Percentiles rank a stretch among this genome's conserved stretches.
Conservation (phyloP, 371 early-diverging fungal genomes). For the Syncephalastrum contaminatum region DNA sequence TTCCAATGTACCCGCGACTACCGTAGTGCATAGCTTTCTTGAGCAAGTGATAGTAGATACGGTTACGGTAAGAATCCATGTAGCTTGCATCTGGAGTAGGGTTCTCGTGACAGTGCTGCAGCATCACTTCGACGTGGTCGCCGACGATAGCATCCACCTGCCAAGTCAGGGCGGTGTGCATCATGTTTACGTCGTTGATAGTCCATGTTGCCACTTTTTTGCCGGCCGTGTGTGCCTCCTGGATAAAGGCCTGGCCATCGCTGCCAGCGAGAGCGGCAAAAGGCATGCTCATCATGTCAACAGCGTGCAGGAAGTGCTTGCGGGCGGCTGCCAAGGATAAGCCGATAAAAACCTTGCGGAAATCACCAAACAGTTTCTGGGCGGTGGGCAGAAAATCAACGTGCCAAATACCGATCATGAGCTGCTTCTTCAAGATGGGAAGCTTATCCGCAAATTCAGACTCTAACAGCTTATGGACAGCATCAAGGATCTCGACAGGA, state of each 20-base stretch:
- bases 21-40: conserved; percentile 17
- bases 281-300: conserved; percentile 54
- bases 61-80: conserved; percentile 9
- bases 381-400: conserved; percentile 52
- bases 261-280: conserved; percentile 46
- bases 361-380: conserved; percentile 38
- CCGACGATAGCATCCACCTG: conserved; percentile 58
- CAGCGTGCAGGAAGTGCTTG: conserved; percentile 45
- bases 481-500: conserved; percentile 44
- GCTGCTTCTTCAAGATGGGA: conserved; percentile 30
- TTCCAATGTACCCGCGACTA: conserved; percentile 19
- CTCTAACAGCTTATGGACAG: conserved; percentile 28
- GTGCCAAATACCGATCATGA: conserved; percentile 68
- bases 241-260: conserved; percentile 52
- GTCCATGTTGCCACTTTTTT: conserved; percentile 63
- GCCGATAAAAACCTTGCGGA: conserved; percentile 58
- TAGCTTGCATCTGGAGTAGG: conserved; percentile 21
- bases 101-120: conserved; percentile 31
- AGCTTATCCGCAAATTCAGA: conserved; percentile 20
- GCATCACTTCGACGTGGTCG: conserved; percentile 41
- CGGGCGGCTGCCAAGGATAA: conserved; percentile 50
- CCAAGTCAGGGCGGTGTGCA: conserved; percentile 48
- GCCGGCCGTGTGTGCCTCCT: conserved; percentile 46
- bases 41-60: conserved; percentile 18
- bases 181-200: conserved; percentile 51